A percentile compares a stretch with the other conserved stretches of the same genome.
Evolutionary conservation across 1,284 basidiomycete genomes (phyloP).

Genomic region (Mycena citricolor): DNA sequence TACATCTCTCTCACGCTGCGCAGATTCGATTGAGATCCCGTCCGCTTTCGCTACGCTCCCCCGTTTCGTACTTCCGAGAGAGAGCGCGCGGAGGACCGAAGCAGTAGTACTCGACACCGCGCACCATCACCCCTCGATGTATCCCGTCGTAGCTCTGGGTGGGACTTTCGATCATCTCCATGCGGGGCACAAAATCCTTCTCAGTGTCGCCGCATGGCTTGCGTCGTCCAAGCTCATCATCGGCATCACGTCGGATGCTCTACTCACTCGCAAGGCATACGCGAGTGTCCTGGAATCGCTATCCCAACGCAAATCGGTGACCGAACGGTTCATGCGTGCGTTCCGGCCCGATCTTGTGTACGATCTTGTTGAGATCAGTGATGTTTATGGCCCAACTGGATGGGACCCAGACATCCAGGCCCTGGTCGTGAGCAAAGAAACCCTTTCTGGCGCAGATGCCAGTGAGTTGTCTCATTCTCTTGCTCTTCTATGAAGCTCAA

Average conservation of each 20-base stretch:
- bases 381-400: constrained; percentile 87
- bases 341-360: constrained; percentile 65
- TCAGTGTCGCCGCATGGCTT: constrained; percentile 89
- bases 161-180: constrained; percentile 97
- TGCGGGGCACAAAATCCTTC: constrained; percentile 94
- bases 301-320: constrained; percentile 49
- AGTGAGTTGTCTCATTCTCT: constrained; percentile 45
- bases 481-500: not conserved
- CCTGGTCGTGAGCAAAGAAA: constrained; percentile 86
- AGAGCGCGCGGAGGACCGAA: constrained; percentile 12
- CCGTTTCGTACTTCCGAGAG: constrained; percentile 26
- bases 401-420: constrained; percentile 84
- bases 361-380: constrained; percentile 71
- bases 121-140: constrained; percentile 30
- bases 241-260: constrained; percentile 79
- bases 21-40: constrained; percentile 35
- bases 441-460: constrained; percentile 68
- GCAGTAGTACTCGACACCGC: constrained; percentile 6
- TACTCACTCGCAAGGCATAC: constrained; percentile 78
- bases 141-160: constrained; percentile 60
- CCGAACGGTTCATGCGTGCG: constrained; percentile 63
- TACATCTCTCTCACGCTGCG: not conserved
- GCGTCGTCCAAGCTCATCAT: constrained; percentile 80
- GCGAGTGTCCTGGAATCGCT: constrained; percentile 72
- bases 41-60: constrained; percentile 34